Percentiles rank a stretch among this genome's conserved stretches.
phyloP scores from a whole-genome alignment of 1,284 basidiomycete species.

The Apiotrichum laibachii region DNA sequence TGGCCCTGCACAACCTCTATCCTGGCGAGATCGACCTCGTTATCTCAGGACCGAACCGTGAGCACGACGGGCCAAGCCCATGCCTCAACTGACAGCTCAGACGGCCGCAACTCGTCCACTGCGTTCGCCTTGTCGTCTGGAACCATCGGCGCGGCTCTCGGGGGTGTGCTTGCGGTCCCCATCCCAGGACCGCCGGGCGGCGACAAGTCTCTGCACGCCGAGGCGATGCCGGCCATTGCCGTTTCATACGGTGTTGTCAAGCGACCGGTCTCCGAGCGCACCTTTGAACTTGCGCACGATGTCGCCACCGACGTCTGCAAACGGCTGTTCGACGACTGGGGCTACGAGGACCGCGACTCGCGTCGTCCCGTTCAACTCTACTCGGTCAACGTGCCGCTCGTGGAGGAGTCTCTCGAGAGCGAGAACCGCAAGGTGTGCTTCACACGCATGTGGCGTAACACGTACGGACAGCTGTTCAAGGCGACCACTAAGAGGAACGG shows the following conservation, averaged over 20 bases:
- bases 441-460: slow-evolving; percentile 50
- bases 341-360: slow-evolving; percentile 54
- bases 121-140: slow-evolving; percentile 84
- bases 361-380: slow-evolving; percentile 38
- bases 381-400: slow-evolving; percentile 49
- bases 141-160: slow-evolving; percentile 84
- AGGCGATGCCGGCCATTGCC: slow-evolving; percentile 63
- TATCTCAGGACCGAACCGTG: slow-evolving; percentile 55
- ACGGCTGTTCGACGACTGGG: slow-evolving; percentile 78
- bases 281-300: slow-evolving; percentile 66
- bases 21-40: slow-evolving; percentile 77
- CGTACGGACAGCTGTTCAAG: slow-evolving; percentile 49
- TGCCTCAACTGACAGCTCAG: slow-evolving; percentile 21
- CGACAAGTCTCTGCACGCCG: slow-evolving; percentile 26
- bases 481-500: slow-evolving; percentile 23
- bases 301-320: slow-evolving; percentile 66
- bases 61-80: slow-evolving; percentile 8
- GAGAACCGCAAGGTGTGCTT: slow-evolving; percentile 41
- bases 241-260: slow-evolving; percentile 79
- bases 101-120: slow-evolving; percentile 75
- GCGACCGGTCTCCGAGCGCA: slow-evolving; percentile 63
- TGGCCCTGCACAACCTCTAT: slow-evolving; percentile 82
- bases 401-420: slow-evolving; percentile 34
- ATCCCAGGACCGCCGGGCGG: slow-evolving; percentile 68
- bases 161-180: slow-evolving; percentile 76